Base-by-base conservation (phyloP, 306 rosid species). In the Coriaria nepalensis region DNA sequence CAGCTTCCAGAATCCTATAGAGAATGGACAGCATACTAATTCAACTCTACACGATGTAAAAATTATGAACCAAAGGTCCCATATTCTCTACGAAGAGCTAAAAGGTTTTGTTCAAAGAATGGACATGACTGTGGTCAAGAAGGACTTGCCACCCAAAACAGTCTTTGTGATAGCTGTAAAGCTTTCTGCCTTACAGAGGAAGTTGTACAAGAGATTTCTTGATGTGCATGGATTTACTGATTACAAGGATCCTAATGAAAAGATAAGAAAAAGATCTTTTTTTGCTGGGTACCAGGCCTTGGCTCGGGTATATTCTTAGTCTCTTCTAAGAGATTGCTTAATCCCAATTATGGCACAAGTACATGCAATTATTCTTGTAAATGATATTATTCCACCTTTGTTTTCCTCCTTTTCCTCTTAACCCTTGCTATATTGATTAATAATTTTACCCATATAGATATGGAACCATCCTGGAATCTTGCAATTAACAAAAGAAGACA, bases 401-500 rank as follows among this genome's bases (percentile, higher is more conserved):
- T 20, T 20, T 20, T 20, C 29, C 29, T 20, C 29, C 29, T 20
- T 20, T 20, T 20, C 29, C 29, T 20, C 29, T 20, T 20, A 20
- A 20, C 2, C 3, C 29, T 20, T 20, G 29, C 29, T 20, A 20
- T 20, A 3, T 20, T 20, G 29, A 20, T 20, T 20, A 1, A 1
- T 20, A 20, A 20, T 20, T 20, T 20, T 20, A 20, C 1, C 29
- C 29, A 20, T 20, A 56, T 81, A 90, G 98, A 90, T 90, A 68
- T 85, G 95, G 95, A 90, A 90, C 61, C 98, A 90, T 73, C 98
- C 98, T 13, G 95, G 98, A 63, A 90, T 90, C 63, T 76, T 90
- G 87, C 98, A 90, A 72, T 57, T 90, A 65, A 77, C 73, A 56
- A 90, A 85, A 77, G 95, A 88, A 50, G 85, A 71, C 40, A 88